Evolutionary conservation across 129 eudicot species (phyloP).

Genomic region (Glebionis coronaria): DNA sequence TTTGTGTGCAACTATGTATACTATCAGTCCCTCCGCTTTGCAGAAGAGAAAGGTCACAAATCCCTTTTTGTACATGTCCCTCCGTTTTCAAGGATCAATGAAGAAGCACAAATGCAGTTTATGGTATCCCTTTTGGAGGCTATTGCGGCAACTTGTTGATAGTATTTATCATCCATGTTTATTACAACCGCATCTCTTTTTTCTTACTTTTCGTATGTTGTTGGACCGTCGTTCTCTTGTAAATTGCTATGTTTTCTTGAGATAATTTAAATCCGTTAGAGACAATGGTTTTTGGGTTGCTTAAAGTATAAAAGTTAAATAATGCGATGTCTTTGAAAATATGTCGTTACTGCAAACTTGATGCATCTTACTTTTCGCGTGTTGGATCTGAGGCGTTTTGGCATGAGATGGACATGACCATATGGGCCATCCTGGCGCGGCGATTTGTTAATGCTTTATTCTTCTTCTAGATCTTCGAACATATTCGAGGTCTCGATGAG

Average conservation of each 20-base stretch:
- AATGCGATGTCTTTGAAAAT: no score
- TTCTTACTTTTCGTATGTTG: constrained; percentile 11
- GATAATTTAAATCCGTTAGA: constrained; percentile 16
- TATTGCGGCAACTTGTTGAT: constrained; percentile 49
- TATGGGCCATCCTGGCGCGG: no score
- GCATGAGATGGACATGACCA: no score
- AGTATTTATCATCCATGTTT: constrained; percentile 22
- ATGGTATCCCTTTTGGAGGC: constrained; percentile 53
- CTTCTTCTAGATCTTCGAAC: no score
- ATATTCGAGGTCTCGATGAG: no score
- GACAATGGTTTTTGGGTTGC: constrained; percentile 5
- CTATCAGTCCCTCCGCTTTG: constrained; percentile 71
- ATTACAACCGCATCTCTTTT: constrained; percentile 1
- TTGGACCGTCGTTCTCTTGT: constrained; percentile 18
- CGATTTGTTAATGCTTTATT: no score
- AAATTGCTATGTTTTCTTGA: constrained; percentile 19
- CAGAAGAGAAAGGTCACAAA: constrained; percentile 62
- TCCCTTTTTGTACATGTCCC: constrained; percentile 80
- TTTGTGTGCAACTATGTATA: constrained; percentile 76
- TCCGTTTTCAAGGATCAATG: constrained; percentile 47
- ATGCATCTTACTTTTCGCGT: no score
- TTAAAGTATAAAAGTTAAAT: no score
- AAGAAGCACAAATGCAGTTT: constrained; percentile 64
- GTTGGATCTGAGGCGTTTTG: no score
- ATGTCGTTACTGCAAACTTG: no score